Base-by-base conservation (phyloP, 1,139 yeast genomes). In the Kodamaea arcana region DNA sequence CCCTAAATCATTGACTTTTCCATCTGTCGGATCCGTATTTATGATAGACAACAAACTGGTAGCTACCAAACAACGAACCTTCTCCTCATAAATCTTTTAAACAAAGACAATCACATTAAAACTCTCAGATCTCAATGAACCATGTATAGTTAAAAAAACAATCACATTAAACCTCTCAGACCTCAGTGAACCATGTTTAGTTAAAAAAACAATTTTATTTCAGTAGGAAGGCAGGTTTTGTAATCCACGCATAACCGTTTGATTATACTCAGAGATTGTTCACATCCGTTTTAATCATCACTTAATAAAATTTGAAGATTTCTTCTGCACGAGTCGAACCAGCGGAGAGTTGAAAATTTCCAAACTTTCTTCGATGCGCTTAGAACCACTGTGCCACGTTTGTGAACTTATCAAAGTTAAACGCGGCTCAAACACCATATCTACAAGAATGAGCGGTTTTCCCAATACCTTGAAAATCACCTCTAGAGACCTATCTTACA, bases 221-320 rank as follows among this genome's bases (percentile, higher is more conserved):
- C 74, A 69, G 74, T 67, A 69, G 75, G 74, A 69, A 69, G 74
- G 74, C 74, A 68, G 73, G 72, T 55, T 66, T 62, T 65, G 53
- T 69, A 69, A 69, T 69, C 75, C 51, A 66, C 47, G 70, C 51
- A 49, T 36, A 46, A 51, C 51, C 71, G 70, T 65, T 43, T 47
- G 69, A 54, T 46, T 42, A 42, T 50, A 61, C 72, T 69, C 74
- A 69, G 75, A 68, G 74, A 69, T 69, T 69, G 75, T 69, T 69
- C 75, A 69, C 74, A 69, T 68, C 74, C 73, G 52, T 68, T 56
- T 65, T 64, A 48, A 48, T 68, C 73, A 67, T 68, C 74, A 69
- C 54, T 22, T 17, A 34, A 38, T 50, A 53, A 50, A 46, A 49
- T 48, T 52, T 24, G 26, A 42, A 47, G 56, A 45, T 33, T 59